Evolutionary conservation across 2,329 filamentous ascomycete genomes (phyloP), one percentile per base, ranked within the genome.

Genomic region (Zasmidium angulare): DNA sequence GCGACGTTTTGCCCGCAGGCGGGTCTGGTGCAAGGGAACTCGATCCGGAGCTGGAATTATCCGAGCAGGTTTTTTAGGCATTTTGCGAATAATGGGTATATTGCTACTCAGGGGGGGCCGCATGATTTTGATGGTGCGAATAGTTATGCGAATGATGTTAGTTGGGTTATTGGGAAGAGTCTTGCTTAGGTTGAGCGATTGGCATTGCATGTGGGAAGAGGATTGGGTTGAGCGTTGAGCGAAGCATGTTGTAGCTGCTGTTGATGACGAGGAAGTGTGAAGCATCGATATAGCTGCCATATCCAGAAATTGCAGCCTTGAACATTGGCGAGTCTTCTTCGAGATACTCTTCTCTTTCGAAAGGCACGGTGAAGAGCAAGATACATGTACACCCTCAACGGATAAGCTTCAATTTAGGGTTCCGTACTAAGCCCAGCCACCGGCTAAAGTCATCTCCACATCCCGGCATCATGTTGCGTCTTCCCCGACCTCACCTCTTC

Each of bases 1-100:
- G 84, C 85, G 7, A 88, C 86, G 0, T 88, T 88, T 72, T 88
- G 86, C 68, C 76, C 83, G 0, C 77, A 82, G 69, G 59, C 77
- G 0, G 81, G 80, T 0, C 72, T 88, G 21, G 82, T 71, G 63
- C 68, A 77, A 47, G 84, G 82, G 6, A 80, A 61, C 62, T 79
- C 84, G 0, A 76, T 88, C 29, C 77, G 82, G 3, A 76, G 84
- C 1, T 88, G 85, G 85, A 79, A 76, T 47, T 86, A 85, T 65
- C 85, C 86, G 0, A 86, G 84, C 0, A 78, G 84, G 48, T 86
- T 77, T 59, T 74, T 86, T 66, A 79, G 86, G 21, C 84, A 87
- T 66, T 86, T 78, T 61, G 66, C 69, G 3, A 78, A 81, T 48
- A 63, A 76, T 0, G 72, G 73, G 0, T 84, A 85, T 52, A 69